Conservation (phyloP, 371 early-diverging fungal species). For the Amoeboradix gromovi region DNA sequence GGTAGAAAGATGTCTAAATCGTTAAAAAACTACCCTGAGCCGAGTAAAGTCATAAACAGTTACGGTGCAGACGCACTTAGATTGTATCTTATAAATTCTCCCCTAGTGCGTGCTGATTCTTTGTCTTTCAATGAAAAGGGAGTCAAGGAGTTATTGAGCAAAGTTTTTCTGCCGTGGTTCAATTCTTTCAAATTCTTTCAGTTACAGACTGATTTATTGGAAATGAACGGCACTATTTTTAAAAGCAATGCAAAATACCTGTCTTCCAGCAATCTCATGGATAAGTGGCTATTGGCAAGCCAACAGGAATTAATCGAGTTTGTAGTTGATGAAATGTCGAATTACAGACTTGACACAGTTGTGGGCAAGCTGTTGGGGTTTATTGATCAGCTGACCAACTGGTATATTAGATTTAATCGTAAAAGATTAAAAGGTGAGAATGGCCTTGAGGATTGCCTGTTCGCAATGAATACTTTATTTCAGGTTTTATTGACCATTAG, state of each 20-base stretch:
- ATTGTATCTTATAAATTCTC: slow-evolving; percentile 92
- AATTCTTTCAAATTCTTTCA: slow-evolving; percentile 93
- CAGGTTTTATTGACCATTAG: slow-evolving; percentile 75
- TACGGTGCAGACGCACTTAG: slow-evolving; percentile 93
- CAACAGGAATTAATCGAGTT: slow-evolving; percentile 70
- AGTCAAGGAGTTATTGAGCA: slow-evolving; percentile 80
- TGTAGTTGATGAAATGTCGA: slow-evolving; percentile 63
- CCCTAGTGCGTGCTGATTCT: slow-evolving; percentile 94
- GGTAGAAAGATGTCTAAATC: slow-evolving; percentile 99
- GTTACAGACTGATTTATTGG: slow-evolving; percentile 53
- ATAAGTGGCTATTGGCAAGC: slow-evolving; percentile 84
- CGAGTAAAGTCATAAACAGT: slow-evolving; percentile 46
- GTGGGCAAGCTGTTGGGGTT: slow-evolving; percentile 61
- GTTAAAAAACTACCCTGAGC: slow-evolving; percentile 98
- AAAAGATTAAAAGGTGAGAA: slow-evolving; percentile 82
- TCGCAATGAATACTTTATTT: slow-evolving; percentile 66
- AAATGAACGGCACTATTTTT: slow-evolving; percentile 49
- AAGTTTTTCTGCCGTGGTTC: slow-evolving; percentile 95
- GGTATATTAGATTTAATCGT: slow-evolving; percentile 98
- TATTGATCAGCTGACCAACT: slow-evolving; percentile 91
- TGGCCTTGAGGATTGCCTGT: slow-evolving; percentile 47
- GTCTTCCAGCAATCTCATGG: slow-evolving; percentile 62
- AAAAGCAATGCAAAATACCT: slow-evolving; percentile 33
- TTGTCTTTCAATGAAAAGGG: slow-evolving; percentile 93
- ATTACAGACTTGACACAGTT: slow-evolving; percentile 88